These are phyloP conservation scores for Dissophora ornata DNA, from an alignment of 192 early-diverging fungal genomes.

Conservation along the genomic window DNA sequence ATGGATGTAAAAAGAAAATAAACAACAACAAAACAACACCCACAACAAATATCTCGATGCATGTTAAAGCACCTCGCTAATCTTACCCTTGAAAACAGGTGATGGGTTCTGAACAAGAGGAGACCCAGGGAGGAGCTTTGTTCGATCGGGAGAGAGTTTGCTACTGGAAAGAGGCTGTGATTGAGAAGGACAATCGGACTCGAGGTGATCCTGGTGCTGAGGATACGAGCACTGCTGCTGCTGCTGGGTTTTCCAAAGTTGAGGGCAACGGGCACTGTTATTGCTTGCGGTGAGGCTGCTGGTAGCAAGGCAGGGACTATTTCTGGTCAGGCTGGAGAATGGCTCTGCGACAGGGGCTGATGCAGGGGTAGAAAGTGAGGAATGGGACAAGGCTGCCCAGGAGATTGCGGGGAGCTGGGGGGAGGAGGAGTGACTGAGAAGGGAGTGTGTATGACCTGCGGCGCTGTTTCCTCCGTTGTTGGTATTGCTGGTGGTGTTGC, in stretches of 20 bases:
- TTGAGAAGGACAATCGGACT: background rate
- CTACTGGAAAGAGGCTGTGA: background rate
- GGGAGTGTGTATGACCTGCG: background rate
- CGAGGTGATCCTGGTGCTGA: background rate
- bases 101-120: background rate
- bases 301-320: background rate
- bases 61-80: background rate
- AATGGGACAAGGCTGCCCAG: background rate
- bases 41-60: background rate
- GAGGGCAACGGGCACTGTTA: too few relatives aligned
- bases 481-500: background rate
- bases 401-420: too few relatives aligned
- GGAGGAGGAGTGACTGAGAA: background rate
- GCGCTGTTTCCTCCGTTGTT: background rate
- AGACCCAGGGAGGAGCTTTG: background rate
- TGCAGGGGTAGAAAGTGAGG: background rate
- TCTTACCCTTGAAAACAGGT: conserved; percentile 20
- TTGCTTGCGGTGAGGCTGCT: too few relatives aligned
- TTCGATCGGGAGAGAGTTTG: background rate
- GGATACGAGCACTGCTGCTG: background rate
- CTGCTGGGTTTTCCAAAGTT: background rate
- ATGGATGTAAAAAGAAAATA: background rate
- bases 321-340: background rate
- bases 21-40: background rate
- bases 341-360: background rate